Conservation (phyloP, 805 yeast species). For the Wickerhamiella siamensis region DNA sequence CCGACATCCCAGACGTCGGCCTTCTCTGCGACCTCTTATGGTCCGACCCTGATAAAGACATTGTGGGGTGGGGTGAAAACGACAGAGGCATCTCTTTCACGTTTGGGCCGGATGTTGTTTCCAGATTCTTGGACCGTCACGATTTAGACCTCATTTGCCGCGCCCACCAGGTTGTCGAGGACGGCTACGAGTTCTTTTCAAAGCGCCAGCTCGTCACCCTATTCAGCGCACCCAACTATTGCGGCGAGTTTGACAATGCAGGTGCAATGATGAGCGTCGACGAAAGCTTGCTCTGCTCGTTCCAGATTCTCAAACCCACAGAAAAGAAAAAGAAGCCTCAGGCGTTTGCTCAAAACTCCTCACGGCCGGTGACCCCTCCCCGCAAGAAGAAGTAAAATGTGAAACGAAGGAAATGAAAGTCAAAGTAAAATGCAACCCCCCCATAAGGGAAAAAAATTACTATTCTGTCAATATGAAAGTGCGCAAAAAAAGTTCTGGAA, state of each 20-base stretch:
- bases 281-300: constrained; percentile 88
- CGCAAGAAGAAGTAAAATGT: constrained; percentile 31
- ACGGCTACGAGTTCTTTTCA: constrained; percentile 93
- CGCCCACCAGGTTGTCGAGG: constrained; percentile 98
- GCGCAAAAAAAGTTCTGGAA: too few relatives aligned
- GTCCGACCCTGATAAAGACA: constrained; percentile 98
- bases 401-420: too few relatives aligned
- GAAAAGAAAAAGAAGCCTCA: constrained; percentile 68
- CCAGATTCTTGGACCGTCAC: constrained; percentile 89
- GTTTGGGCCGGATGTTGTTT: constrained; percentile 99
- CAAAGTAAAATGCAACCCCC: too few relatives aligned
- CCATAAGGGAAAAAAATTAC: too few relatives aligned
- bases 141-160: constrained; percentile 97
- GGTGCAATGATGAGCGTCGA: constrained; percentile 99
- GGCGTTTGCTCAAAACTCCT: constrained; percentile 26
- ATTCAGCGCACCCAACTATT: constrained; percentile 93
- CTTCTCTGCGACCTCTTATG: constrained; percentile 88
- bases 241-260: constrained; percentile 98
- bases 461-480: too few relatives aligned
- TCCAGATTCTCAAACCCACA: constrained; percentile 87
- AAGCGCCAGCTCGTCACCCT: constrained; percentile 92
- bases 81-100: constrained; percentile 98
- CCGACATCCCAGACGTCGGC: constrained; percentile 97
- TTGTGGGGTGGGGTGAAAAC: constrained; percentile 97
- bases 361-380: constrained; percentile 44